These are phyloP conservation scores for Babesia ovata DNA, from an alignment of 169 alveolate genomes.

Conservation along the genomic window DNA sequence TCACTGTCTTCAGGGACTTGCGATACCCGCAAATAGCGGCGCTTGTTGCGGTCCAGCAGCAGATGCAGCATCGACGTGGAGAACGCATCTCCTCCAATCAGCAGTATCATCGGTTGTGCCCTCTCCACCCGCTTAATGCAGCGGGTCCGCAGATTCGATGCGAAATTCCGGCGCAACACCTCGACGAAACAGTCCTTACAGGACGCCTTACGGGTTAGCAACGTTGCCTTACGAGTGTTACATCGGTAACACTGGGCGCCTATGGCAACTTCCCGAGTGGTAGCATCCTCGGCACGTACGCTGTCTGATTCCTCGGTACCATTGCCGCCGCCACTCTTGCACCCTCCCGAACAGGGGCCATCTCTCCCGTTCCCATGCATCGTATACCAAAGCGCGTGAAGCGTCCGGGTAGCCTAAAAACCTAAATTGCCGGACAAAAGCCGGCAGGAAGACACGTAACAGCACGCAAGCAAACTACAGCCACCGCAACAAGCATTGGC, in stretches of 20 bases:
- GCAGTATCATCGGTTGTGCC: neutral
- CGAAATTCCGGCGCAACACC: slow-evolving; percentile 37
- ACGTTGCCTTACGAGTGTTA: neutral
- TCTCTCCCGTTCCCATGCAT: neutral
- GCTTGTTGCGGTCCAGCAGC: slow-evolving; percentile 46
- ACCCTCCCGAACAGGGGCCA: slow-evolving; percentile 4
- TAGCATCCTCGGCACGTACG: neutral
- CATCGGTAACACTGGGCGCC: slow-evolving; percentile 29
- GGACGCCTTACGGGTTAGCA: slow-evolving; percentile 24
- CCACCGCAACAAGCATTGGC: neutral
- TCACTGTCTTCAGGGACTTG: slow-evolving; percentile 12
- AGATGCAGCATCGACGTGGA: slow-evolving; percentile 39
- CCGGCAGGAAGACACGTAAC: neutral
- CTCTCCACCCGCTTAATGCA: slow-evolving; percentile 16
- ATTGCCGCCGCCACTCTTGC: neutral
- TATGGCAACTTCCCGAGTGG: neutral
- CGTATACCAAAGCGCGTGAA: neutral
- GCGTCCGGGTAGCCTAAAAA: neutral
- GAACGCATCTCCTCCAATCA: slow-evolving; percentile 9
- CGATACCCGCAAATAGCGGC: slow-evolving; percentile 26
- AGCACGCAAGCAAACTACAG: too few relatives aligned
- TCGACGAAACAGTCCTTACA: slow-evolving; percentile 50
- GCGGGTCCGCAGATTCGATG: slow-evolving; percentile 44
- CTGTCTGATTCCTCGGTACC: neutral
- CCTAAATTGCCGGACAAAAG: neutral